phyloP scores from a whole-genome alignment of 2,329 filamentous ascomycete species.

The Aspergillus neoniger region DNA sequence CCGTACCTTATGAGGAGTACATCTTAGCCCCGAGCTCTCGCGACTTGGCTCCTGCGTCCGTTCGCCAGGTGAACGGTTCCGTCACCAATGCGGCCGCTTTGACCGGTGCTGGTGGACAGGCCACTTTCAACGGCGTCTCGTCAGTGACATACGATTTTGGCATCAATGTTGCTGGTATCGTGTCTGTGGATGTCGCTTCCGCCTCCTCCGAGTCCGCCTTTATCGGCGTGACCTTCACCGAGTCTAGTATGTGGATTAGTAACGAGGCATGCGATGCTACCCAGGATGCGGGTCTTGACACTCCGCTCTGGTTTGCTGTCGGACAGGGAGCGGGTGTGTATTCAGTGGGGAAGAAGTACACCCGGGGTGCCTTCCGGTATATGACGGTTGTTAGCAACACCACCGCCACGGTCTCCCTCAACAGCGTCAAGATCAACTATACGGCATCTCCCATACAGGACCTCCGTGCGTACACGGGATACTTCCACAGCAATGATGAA shows the following conservation, averaged over 20 bases:
- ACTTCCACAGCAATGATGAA: slow-evolving; percentile 53
- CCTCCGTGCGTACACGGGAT: slow-evolving; percentile 52
- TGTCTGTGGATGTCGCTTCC: slow-evolving; percentile 35
- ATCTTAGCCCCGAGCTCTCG: slow-evolving; percentile 36
- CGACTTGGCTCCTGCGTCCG: slow-evolving; percentile 25
- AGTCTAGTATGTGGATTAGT: slow-evolving; percentile 52
- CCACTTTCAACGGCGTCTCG: slow-evolving; percentile 27
- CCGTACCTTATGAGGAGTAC: slow-evolving; percentile 35
- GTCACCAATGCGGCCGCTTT: slow-evolving; percentile 27
- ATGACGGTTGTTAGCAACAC: slow-evolving; percentile 49
- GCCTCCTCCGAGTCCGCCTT: slow-evolving; percentile 29
- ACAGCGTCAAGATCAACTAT: slow-evolving; percentile 43
- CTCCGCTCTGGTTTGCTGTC: slow-evolving; percentile 51
- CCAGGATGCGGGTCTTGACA: slow-evolving; percentile 49
- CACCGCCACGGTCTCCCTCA: slow-evolving; percentile 43
- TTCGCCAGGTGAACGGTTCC: slow-evolving; percentile 34
- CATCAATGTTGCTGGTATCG: slow-evolving; percentile 43
- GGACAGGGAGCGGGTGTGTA: slow-evolving; percentile 40
- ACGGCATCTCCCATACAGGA: slow-evolving; percentile 43
- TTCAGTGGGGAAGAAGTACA: slow-evolving; percentile 43
- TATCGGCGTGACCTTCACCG: slow-evolving; percentile 45
- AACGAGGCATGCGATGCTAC: slow-evolving; percentile 50
- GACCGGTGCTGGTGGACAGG: not conserved
- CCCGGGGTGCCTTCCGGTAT: slow-evolving; percentile 51
- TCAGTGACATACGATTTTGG: slow-evolving; percentile 44